phyloP scores from a whole-genome alignment of 2,329 filamentous ascomycete species.

The Aureobasidium pullulans region DNA sequence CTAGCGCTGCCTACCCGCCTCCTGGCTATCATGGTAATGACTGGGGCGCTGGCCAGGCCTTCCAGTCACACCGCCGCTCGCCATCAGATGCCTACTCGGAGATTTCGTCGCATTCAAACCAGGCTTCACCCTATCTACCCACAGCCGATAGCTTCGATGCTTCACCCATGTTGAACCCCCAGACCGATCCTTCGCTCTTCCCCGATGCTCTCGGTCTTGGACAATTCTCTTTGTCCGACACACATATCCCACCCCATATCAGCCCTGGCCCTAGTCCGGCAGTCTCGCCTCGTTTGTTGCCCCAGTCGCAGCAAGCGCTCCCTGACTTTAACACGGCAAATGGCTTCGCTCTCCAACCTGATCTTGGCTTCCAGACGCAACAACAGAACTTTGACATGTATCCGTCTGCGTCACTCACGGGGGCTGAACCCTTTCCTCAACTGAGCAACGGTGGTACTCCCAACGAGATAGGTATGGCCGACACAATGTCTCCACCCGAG shows the following conservation, averaged over 20 bases:
- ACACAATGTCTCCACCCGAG: slow-evolving; percentile 80
- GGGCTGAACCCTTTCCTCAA: slow-evolving; percentile 42
- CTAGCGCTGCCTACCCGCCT: slow-evolving; percentile 50
- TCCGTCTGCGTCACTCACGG: slow-evolving; percentile 27
- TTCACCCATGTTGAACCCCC: slow-evolving; percentile 71
- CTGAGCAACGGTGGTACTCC: slow-evolving; percentile 32
- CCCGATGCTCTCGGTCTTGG: slow-evolving; percentile 72
- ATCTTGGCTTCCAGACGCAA: slow-evolving; percentile 36
- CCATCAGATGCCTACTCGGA: slow-evolving; percentile 86
- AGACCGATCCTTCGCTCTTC: slow-evolving; percentile 64
- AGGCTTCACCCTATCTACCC: slow-evolving; percentile 73
- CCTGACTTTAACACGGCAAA: slow-evolving; percentile 40
- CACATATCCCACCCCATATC: slow-evolving; percentile 41
- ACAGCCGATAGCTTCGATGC: slow-evolving; percentile 77
- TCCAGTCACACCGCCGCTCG: slow-evolving; percentile 73
- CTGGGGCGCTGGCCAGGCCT: slow-evolving; percentile 54
- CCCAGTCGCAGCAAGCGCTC: slow-evolving; percentile 56
- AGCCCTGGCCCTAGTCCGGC: slow-evolving; percentile 68
- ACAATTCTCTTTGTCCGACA: slow-evolving; percentile 71
- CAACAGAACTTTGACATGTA: slow-evolving; percentile 38
- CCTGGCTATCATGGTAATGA: slow-evolving; percentile 39
- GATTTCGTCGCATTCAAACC: slow-evolving; percentile 65
- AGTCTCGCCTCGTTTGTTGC: slow-evolving; percentile 55
- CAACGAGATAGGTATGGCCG: slow-evolving; percentile 59
- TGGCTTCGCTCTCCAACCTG: slow-evolving; percentile 41